Conservation (phyloP, 345 rosid species). For the Hypericum androsaemum region DNA sequence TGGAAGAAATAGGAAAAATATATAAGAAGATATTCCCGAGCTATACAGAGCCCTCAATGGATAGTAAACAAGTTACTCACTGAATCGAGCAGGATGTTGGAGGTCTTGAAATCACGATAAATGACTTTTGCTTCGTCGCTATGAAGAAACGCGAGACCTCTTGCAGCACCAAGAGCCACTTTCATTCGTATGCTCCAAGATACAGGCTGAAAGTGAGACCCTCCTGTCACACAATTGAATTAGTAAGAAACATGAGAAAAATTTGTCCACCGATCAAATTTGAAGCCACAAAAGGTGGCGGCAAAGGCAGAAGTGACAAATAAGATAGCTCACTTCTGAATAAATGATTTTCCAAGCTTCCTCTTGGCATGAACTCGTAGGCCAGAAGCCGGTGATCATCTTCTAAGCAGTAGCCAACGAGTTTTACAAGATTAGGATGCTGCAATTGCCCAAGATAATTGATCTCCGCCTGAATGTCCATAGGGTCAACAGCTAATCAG, state of each 20-base stretch:
- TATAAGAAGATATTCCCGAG: not conserved
- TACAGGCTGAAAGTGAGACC: constrained; percentile 19
- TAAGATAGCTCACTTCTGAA: constrained; percentile 20
- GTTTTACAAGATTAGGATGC: constrained; percentile 26
- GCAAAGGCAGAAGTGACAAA: not conserved
- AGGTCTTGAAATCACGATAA: constrained; percentile 9
- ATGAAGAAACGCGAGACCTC: constrained; percentile 7
- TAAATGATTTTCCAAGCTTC: constrained; percentile 28
- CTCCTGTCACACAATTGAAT: constrained; percentile 12
- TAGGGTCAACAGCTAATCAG: constrained; percentile 11
- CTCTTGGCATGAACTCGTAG: constrained; percentile 26
- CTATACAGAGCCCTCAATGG: not conserved
- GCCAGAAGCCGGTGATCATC: constrained; percentile 25
- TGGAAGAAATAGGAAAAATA: not conserved
- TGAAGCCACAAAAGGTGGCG: not conserved
- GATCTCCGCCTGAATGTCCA: constrained; percentile 23
- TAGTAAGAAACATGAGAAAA: not conserved
- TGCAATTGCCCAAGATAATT: constrained; percentile 27
- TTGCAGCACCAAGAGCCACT: constrained; percentile 12
- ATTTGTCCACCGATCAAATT: no score
- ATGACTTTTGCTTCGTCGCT: constrained; percentile 5
- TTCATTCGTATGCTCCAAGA: constrained; percentile 14
- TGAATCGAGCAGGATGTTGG: constrained; percentile 7
- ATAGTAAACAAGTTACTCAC: constrained; percentile 6
- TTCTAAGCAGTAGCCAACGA: constrained; percentile 28